Evolutionary conservation across 768 basidiomycete genomes (phyloP).

Genomic region (Suillus placidus): DNA sequence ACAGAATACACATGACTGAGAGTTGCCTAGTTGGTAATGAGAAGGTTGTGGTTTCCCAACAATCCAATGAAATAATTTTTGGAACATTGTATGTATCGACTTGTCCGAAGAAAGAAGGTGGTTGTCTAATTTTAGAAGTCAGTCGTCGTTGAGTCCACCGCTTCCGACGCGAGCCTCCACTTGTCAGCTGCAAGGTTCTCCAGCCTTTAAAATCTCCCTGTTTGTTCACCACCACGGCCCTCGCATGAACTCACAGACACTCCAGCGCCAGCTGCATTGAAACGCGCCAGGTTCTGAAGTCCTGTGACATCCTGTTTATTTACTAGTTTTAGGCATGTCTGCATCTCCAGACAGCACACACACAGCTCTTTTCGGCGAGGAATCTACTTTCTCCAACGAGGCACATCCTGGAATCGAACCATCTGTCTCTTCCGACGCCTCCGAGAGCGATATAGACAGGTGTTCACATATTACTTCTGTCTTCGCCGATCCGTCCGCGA

Average conservation of each 20-base stretch:
- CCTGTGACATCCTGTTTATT: background rate
- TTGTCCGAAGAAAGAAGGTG: background rate
- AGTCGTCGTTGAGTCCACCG: conserved; percentile 6
- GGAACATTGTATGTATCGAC: conserved; percentile 4
- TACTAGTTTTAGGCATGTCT: conserved; percentile 25
- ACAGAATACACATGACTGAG: conserved; percentile 42
- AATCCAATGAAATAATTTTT: conserved; percentile 17
- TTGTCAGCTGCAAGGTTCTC: conserved; percentile 5
- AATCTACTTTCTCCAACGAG: conserved; percentile 17
- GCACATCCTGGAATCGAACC: conserved; percentile 15
- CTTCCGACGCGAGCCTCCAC: conserved; percentile 2
- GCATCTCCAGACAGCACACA: conserved; percentile 33
- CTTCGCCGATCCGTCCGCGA: conserved; percentile 37
- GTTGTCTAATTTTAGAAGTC: conserved; percentile 9
- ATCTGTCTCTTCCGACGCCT: conserved; percentile 17
- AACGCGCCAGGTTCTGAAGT: background rate
- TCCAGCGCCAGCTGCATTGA: conserved; percentile 1
- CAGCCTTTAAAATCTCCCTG: background rate
- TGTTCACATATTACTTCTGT: conserved; percentile 47
- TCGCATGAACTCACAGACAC: background rate
- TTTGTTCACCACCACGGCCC: background rate
- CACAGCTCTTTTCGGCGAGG: conserved; percentile 34
- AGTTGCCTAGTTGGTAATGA: background rate
- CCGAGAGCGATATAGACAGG: conserved; percentile 11
- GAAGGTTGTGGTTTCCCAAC: background rate